Conservation (phyloP, 2,329 filamentous ascomycete genomes). For the Clonostachys rhizophaga region DNA sequence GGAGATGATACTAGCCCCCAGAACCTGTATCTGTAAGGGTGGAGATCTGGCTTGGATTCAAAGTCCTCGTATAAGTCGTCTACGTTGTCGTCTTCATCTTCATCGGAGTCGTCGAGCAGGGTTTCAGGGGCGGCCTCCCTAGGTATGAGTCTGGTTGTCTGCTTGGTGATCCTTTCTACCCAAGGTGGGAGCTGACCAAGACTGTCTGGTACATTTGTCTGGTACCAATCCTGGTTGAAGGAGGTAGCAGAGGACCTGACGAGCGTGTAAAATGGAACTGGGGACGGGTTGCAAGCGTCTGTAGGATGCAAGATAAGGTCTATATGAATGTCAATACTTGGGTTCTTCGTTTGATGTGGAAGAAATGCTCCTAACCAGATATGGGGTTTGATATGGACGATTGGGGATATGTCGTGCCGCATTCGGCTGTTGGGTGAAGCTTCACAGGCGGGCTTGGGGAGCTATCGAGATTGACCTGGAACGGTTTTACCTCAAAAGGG, state of each 20-base stretch:
- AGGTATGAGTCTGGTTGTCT: constrained; percentile 36
- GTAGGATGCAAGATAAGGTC: constrained; percentile 39
- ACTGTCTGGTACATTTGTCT: constrained; percentile 36
- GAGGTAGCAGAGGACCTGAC: constrained; percentile 47
- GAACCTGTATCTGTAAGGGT: constrained; percentile 44
- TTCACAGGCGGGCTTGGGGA: constrained; percentile 9
- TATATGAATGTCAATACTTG: constrained; percentile 9
- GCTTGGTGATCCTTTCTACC: constrained; percentile 39
- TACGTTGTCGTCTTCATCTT: constrained; percentile 12
- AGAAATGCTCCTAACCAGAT: constrained; percentile 21
- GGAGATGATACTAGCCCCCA: constrained; percentile 50
- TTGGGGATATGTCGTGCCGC: constrained; percentile 37
- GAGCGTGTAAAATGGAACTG: constrained; percentile 43
- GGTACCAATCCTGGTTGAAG: constrained; percentile 46
- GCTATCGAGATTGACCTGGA: constrained; percentile 39
- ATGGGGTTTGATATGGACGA: constrained; percentile 37
- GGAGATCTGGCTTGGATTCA: constrained; percentile 27
- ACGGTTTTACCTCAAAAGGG: constrained; percentile 41
- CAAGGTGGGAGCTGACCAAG: constrained; percentile 30
- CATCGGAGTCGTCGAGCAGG: constrained; percentile 21
- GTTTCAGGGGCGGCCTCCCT: constrained; percentile 35
- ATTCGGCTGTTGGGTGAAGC: constrained; percentile 35
- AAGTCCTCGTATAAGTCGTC: constrained; percentile 14
- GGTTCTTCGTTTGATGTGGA: neutral
- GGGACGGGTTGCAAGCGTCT: constrained; percentile 9